Conservation (phyloP, 1,284 basidiomycete genomes). For the Thelephora terrestris region DNA sequence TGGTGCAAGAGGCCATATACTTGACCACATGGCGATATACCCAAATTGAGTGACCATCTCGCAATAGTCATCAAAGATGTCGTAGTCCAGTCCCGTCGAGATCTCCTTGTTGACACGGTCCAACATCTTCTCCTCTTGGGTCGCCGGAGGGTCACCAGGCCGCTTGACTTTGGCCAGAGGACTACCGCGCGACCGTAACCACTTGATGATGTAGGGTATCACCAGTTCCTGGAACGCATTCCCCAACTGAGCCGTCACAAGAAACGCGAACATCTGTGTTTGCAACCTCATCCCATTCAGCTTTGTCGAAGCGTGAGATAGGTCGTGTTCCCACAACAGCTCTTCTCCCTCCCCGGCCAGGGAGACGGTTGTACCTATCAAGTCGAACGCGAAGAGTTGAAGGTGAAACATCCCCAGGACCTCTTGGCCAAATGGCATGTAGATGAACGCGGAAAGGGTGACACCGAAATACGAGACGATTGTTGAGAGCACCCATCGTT, state of each 20-base stretch:
- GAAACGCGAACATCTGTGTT: conserved; percentile 91
- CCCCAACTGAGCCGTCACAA: conserved; percentile 88
- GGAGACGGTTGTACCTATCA: background rate
- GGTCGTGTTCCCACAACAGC: conserved; percentile 43
- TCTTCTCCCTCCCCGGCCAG: conserved; percentile 10
- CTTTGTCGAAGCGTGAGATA: conserved; percentile 38
- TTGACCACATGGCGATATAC: conserved; percentile 85
- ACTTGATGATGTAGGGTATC: conserved; percentile 63
- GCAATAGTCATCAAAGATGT: conserved; percentile 76
- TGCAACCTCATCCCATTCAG: conserved; percentile 65
- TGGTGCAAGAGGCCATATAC: conserved; percentile 95
- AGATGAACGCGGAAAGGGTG: conserved; percentile 82
- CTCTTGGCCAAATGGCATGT: conserved; percentile 83
- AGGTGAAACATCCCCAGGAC: conserved; percentile 54
- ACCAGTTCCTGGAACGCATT: conserved; percentile 80
- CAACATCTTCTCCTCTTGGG: conserved; percentile 65
- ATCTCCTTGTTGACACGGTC: conserved; percentile 72
- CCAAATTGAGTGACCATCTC: conserved; percentile 98
- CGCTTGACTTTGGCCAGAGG: background rate
- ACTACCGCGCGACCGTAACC: background rate
- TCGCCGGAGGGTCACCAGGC: conserved; percentile 31
- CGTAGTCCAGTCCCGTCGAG: conserved; percentile 66
- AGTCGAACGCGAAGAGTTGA: background rate
- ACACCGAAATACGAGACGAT: conserved; percentile 87
- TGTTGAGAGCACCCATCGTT: conserved; percentile 83